Evolutionary conservation across 2,329 filamentous ascomycete genomes (phyloP), one percentile per base, ranked within the genome.

Genomic region (Fusarium sambucinum): DNA sequence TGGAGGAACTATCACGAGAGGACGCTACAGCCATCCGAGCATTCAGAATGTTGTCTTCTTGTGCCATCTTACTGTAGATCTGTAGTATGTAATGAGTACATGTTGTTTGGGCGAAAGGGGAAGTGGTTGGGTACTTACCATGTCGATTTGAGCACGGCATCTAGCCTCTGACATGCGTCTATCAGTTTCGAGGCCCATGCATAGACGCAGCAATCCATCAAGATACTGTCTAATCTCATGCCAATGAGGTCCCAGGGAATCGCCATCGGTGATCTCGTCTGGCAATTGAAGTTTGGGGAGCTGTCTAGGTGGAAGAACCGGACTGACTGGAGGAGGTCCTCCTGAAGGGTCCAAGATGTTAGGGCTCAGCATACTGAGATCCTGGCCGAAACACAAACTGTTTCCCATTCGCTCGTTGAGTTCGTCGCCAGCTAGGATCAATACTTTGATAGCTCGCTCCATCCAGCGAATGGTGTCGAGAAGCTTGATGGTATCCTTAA

Each of bases 41-140:
- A 52, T 80, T 80, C 50, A 83, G 77, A 29, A 82, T 80, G 66
- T 83, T 83, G 69, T 84, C 81, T 59, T 84, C 82, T 63, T 84
- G 81, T 5, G 82, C 82, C 79, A 84, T 83, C 67, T 83, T 83
- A 65, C 79, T 81, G 75, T 83, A 83, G 59, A 84, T 83, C 79
- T 81, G 46, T 1, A 17, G 4, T 2, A 6, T 21, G 23, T 71
- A 11, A 21, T 45, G 13, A 73, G 69, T 21, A 27, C 44, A 14
- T 21, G n/a, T 17, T 33, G 12, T 23, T 25, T 19, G 2, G 16
- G 12, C 10, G 11, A 17, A 23, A 8, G 6, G 7, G 16, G 8
- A 6, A 7, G n/a, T 11, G 21, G 6, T n/a, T 12, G 30, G 30
- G 4, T 32, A 72, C 79, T 75, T 59, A 81, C 80, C 65, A 84